A percentile compares a stretch with the other conserved stretches of the same genome.
These are phyloP conservation scores for Suillus luteus DNA, from an alignment of 768 basidiomycete species.

Conservation along the genomic window DNA sequence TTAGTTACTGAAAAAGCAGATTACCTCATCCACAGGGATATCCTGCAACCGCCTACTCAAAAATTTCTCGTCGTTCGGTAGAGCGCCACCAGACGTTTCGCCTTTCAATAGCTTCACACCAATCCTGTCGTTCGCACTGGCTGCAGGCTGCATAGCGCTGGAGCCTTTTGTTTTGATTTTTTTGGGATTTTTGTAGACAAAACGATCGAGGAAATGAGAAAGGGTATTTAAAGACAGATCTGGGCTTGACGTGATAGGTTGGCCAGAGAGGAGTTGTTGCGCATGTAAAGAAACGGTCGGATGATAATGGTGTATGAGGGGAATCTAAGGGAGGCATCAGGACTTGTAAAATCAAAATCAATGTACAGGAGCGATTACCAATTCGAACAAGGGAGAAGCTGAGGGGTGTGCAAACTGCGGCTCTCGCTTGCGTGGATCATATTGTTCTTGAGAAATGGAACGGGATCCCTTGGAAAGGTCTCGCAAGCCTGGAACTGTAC, in stretches of 20 bases:
- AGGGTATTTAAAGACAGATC: slow-evolving; percentile 94
- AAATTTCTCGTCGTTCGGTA: slow-evolving; percentile 78
- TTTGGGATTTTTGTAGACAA: slow-evolving; percentile 97
- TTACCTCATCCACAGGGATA: slow-evolving; percentile 86
- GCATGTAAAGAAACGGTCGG: slow-evolving; percentile 88
- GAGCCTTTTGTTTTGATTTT: slow-evolving; percentile 69
- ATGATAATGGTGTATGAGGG: slow-evolving; percentile 85
- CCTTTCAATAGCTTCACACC: slow-evolving; percentile 75
- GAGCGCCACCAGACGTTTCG: slow-evolving; percentile 45
- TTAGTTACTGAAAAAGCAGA: neutral
- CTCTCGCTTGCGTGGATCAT: slow-evolving; percentile 90
- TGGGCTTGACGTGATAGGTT: slow-evolving; percentile 77
- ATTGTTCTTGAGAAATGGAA: slow-evolving; percentile 38
- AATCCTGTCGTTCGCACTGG: slow-evolving; percentile 57
- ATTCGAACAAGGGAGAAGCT: slow-evolving; percentile 83
- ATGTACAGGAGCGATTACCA: slow-evolving; percentile 53
- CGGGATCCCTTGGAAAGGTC: slow-evolving; percentile 42
- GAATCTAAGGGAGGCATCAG: slow-evolving; percentile 49
- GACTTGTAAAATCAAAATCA: neutral
- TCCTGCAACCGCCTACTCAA: slow-evolving; percentile 67
- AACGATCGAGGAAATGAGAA: slow-evolving; percentile 93
- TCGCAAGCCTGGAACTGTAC: slow-evolving; percentile 46
- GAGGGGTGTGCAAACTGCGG: slow-evolving; percentile 85
- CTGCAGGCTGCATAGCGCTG: slow-evolving; percentile 95
- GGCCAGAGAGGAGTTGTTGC: slow-evolving; percentile 70